Percentiles rank a stretch among this genome's conserved stretches.
Evolutionary conservation across 148 eudicot genomes (phyloP).

Genomic region (Chenopodium suecicum): DNA sequence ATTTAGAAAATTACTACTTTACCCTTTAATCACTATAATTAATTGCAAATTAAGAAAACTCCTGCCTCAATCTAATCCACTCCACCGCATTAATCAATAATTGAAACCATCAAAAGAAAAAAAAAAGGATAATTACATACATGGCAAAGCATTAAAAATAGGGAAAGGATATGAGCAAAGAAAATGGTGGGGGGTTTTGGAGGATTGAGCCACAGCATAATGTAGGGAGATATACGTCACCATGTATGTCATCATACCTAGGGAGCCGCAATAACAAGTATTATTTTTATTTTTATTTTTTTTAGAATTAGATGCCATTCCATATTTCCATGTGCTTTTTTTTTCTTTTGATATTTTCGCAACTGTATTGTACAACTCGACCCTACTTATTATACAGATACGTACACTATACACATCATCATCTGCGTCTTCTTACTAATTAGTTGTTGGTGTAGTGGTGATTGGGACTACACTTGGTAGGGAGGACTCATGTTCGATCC

Average conservation of each 20-base stretch:
- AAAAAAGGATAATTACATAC: background rate
- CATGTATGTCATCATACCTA: conserved; percentile 24
- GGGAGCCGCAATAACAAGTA: background rate
- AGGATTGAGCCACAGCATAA: conserved; percentile 13
- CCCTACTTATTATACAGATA: too few species aligned
- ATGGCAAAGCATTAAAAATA: background rate
- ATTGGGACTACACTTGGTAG: too few species aligned
- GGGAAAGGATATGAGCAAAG: background rate
- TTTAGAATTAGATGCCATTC: conserved; percentile 1
- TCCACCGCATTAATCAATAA: background rate
- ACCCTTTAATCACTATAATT: too few species aligned
- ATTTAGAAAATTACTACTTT: too few species aligned
- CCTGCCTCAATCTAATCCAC: too few species aligned
- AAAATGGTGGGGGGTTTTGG: conserved; percentile 4
- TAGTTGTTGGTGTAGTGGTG: too few species aligned
- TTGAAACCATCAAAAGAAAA: background rate
- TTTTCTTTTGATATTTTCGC: background rate
- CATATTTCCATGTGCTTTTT: background rate
- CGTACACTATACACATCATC: background rate
- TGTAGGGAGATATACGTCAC: conserved; percentile 25
- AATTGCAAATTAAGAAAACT: too few species aligned
- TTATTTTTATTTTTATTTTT: background rate
- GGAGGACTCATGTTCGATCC: too few species aligned
- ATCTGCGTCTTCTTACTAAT: background rate
- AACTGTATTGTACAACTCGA: background rate